Percentiles rank a stretch among this genome's conserved stretches.
Evolutionary conservation across 2,329 filamentous ascomycete genomes (phyloP).

Genomic region (Leptographium radiaticola): DNA sequence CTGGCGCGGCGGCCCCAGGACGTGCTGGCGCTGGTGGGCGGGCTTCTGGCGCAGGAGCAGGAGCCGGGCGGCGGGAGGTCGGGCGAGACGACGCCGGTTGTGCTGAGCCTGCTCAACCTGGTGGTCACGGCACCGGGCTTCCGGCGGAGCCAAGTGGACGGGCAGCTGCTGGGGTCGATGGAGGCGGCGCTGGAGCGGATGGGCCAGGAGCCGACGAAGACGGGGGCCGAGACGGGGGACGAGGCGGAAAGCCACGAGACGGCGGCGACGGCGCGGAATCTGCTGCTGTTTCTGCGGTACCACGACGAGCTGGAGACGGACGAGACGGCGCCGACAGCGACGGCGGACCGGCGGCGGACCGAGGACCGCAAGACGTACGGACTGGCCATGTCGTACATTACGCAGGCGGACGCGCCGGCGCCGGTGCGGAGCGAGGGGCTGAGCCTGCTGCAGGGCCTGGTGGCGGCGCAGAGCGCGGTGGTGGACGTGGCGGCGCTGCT

Average conservation of each 20-base stretch:
- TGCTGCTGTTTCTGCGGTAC: conserved; percentile 42
- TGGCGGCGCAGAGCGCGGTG: conserved; percentile 40
- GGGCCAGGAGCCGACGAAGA: conserved; percentile 18
- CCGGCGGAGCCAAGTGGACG: conserved; percentile 31
- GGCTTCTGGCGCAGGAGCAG: conserved; percentile 39
- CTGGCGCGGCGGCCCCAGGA: conserved; percentile 52
- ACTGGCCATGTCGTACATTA: conserved; percentile 52
- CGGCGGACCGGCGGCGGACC: conserved; percentile 32
- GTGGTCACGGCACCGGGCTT: conserved; percentile 46
- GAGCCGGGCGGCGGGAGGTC: conserved; percentile 2
- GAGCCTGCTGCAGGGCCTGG: conserved; percentile 43
- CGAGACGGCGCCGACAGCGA: conserved; percentile 9
- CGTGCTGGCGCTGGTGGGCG: conserved; percentile 48
- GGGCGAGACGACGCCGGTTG: conserved; percentile 37
- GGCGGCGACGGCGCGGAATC: conserved; percentile 37
- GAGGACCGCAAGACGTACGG: conserved; percentile 51
- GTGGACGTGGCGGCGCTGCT: conserved; percentile 54
- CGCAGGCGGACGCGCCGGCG: conserved; percentile 45
- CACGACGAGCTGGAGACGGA: conserved; percentile 38
- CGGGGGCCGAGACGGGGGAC: neutral
- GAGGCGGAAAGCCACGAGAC: conserved; percentile 24
- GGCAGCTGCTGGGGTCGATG: conserved; percentile 28
- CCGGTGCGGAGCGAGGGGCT: conserved; percentile 55
- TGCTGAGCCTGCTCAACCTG: conserved; percentile 48
- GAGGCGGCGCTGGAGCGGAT: conserved; percentile 34